These are phyloP conservation scores for Saccharum spontaneum DNA, from an alignment of 176 grass and related monocot species.

Conservation along the genomic window DNA sequence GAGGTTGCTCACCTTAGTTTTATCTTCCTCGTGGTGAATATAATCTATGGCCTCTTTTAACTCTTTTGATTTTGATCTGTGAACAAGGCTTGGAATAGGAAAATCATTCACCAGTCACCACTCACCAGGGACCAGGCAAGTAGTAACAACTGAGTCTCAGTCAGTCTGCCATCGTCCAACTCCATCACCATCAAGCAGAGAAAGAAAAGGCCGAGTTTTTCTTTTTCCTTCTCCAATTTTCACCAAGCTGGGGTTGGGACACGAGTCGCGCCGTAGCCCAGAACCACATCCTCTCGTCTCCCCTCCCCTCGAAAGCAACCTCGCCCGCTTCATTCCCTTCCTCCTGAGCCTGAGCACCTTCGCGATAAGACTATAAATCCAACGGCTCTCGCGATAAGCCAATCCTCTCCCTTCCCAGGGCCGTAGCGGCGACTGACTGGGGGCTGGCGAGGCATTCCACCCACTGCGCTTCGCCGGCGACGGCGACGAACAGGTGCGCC, in stretches of 20 bases:
- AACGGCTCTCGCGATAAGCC: not conserved
- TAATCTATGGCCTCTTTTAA: no score
- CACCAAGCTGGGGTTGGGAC: slow-evolving; percentile 10
- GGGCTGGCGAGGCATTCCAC: not conserved
- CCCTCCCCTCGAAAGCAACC: not conserved
- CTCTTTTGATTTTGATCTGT: no score
- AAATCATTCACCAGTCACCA: no score
- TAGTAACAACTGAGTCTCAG: no score
- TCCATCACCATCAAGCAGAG: not conserved
- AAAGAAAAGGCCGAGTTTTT: not conserved
- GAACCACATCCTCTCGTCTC: not conserved
- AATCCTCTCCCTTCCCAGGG: not conserved
- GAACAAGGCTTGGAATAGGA: no score
- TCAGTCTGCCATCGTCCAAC: not conserved
- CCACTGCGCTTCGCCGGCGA: not conserved
- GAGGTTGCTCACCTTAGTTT: no score
- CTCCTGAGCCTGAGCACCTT: not conserved
- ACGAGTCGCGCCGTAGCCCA: not conserved
- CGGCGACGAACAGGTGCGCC: not conserved
- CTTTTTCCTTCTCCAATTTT: not conserved
- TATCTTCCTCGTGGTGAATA: no score
- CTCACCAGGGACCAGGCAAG: no score
- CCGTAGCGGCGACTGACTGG: not conserved
- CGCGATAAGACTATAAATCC: slow-evolving; percentile 40
- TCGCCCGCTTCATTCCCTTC: not conserved